Base-by-base conservation (phyloP, 2,329 filamentous ascomycete genomes). In the Epichloe coenophiala region DNA sequence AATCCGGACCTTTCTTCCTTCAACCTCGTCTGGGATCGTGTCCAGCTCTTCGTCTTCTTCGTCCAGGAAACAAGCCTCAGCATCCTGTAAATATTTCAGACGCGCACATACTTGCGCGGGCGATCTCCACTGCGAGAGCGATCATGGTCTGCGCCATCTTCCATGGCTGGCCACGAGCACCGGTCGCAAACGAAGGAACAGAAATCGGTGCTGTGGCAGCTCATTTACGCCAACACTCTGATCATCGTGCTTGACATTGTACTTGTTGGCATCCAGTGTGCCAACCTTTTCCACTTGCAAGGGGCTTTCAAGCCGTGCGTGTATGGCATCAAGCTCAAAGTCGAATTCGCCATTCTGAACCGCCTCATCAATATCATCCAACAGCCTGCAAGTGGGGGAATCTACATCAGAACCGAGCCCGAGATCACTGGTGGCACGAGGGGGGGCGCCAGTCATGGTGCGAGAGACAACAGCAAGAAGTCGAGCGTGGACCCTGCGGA, bases 21-120 rank as follows among this genome's bases (percentile, higher is more conserved):
- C 46, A 55, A 74, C 53, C 65, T 67, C 21, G 59, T 72, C 51
- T 60, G 73, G 63, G 75, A 78, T 54, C 71, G 72, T 54, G 65
- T 77, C 21, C 74, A 78, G 59, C 71, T 77, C 61, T 73, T 71
- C 13, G 66, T 73, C 5, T 78, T 76, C 58, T 76, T 71, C 55
- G 52, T 75, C 15, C 75, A 78, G 58, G 75, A 78, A 54, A 67
- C 72, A 39, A 65, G 74, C 50, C 67, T 78, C 46, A 74, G 73
- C 3, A 66, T 65, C 0, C 59, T 76, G n/a, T 78, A 75, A 58
- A 75, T 78, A 12, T 55, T 50, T 31, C 51, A 56, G 37, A 58
- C 56, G 4, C 55, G 52, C 31, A 54, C 51, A 15, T 54, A 51
- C 37, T 45, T 58, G 27, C 52, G 48, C 8, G 43, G 47, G 5